These are phyloP conservation scores for Pichia sp. DNA, from an alignment of 1,139 yeast genomes.

Conservation along the genomic window DNA sequence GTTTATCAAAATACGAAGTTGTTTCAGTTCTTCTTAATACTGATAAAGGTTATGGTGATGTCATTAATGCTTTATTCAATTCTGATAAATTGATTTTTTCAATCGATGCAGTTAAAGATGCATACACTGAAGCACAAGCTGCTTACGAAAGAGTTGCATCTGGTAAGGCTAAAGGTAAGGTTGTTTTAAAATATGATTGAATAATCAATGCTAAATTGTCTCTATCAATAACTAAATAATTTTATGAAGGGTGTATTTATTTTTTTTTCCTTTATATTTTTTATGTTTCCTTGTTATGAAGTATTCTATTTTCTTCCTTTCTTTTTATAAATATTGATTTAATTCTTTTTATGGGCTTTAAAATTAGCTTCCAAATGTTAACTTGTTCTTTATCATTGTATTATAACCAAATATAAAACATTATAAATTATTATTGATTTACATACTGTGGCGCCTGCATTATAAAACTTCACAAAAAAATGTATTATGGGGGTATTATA, in stretches of 20 bases:
- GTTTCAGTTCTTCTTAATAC: slow-evolving; percentile 2
- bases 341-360: too few species aligned
- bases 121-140: slow-evolving; percentile 39
- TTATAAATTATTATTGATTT: too few species aligned
- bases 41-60: slow-evolving; percentile 14
- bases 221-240: not conserved
- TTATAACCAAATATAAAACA: too few species aligned
- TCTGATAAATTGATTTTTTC: slow-evolving; percentile 38
- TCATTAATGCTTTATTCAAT: slow-evolving; percentile 32
- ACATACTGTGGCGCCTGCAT: too few species aligned
- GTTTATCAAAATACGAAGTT: slow-evolving; percentile 21
- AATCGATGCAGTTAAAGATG: slow-evolving; percentile 48
- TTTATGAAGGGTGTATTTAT: not conserved
- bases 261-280: not conserved
- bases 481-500: too few species aligned
- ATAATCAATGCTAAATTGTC: not conserved
- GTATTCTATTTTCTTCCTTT: not conserved
- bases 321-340: too few species aligned
- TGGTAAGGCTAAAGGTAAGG: slow-evolving; percentile 56
- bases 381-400: too few species aligned
- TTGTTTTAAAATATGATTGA: slow-evolving; percentile 31
- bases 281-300: too few species aligned
- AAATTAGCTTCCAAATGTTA: too few species aligned
- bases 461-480: too few species aligned
- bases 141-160: slow-evolving; percentile 44